Evolutionary conservation across 805 yeast genomes (phyloP).

Genomic region (Pichia phayaonensis): DNA sequence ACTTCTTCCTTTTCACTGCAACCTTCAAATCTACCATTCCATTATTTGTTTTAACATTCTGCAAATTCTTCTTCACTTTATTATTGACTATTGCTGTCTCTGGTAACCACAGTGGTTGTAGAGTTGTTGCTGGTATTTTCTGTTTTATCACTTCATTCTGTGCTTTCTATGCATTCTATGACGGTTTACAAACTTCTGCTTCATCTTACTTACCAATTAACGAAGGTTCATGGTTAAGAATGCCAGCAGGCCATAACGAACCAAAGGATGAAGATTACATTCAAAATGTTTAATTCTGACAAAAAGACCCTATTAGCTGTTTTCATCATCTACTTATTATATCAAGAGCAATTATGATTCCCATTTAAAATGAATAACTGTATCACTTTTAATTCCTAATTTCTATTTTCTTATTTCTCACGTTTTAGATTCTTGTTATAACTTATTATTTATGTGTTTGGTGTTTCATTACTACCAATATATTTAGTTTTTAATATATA

Average conservation of each 20-base stretch:
- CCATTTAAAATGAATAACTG: neutral
- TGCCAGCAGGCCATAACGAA: conserved; percentile 20
- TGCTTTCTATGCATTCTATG: conserved; percentile 39
- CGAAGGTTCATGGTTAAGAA: conserved; percentile 24
- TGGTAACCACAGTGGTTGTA: conserved; percentile 25
- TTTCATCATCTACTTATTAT: neutral
- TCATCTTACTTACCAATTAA: conserved; percentile 23
- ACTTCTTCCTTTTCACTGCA: conserved; percentile 34
- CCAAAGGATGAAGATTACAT: conserved; percentile 14
- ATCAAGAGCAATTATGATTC: neutral
- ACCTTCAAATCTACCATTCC: conserved; percentile 39
- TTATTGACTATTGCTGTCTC: conserved; percentile 35
- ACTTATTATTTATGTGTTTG: neutral
- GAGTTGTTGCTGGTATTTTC: conserved; percentile 37
- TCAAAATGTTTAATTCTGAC: conserved; percentile 5
- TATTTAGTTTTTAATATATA: neutral
- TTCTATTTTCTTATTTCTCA: neutral
- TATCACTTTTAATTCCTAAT: neutral
- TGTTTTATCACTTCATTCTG: conserved; percentile 33
- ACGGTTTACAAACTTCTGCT: conserved; percentile 28
- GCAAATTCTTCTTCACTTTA: conserved; percentile 36
- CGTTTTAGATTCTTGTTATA: neutral
- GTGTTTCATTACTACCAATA: neutral
- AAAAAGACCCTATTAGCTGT: too few relatives aligned
- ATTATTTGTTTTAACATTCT: conserved; percentile 31